These are phyloP conservation scores for Lipomyces mesembrius DNA, from an alignment of 805 yeast genomes.

Conservation along the genomic window DNA sequence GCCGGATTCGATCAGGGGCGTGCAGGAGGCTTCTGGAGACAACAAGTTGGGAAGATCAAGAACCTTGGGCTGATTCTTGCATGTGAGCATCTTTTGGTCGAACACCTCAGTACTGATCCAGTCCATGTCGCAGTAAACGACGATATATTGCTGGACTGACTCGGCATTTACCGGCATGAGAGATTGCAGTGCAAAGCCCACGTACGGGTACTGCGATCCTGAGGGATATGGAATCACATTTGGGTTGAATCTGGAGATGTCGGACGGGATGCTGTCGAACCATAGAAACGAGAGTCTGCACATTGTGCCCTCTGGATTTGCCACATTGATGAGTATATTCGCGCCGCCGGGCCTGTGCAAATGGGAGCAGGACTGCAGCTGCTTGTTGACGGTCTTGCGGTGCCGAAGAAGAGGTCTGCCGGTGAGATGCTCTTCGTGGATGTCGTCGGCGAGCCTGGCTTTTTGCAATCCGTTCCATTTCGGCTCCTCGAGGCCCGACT, in stretches of 20 bases:
- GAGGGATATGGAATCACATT: slow-evolving; percentile 22
- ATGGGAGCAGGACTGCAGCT: background rate
- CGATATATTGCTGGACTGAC: background rate
- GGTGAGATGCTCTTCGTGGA: background rate
- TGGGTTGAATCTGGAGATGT: slow-evolving; percentile 22
- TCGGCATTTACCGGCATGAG: background rate
- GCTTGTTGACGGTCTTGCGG: background rate
- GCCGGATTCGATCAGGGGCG: background rate
- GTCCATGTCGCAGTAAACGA: slow-evolving; percentile 26
- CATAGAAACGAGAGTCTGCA: slow-evolving; percentile 6
- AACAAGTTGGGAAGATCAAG: slow-evolving; percentile 11
- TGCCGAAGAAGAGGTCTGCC: background rate
- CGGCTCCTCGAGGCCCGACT: background rate
- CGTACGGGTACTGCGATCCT: slow-evolving; percentile 20
- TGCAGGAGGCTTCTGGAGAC: slow-evolving; percentile 21
- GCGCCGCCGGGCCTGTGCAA: background rate
- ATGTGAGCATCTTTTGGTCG: slow-evolving; percentile 16
- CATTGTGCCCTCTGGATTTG: slow-evolving; percentile 20
- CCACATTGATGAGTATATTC: slow-evolving; percentile 10
- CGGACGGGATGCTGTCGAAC: slow-evolving; percentile 7
- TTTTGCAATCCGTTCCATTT: background rate
- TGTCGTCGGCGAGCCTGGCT: background rate
- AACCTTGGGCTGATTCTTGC: slow-evolving; percentile 3
- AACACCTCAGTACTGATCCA: slow-evolving; percentile 13
- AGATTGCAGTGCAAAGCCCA: slow-evolving; percentile 9